Percentiles rank a stretch among this genome's conserved stretches.
Evolutionary conservation across 306 rosid genomes (phyloP).

Genomic region (Luffa aegyptiaca): DNA sequence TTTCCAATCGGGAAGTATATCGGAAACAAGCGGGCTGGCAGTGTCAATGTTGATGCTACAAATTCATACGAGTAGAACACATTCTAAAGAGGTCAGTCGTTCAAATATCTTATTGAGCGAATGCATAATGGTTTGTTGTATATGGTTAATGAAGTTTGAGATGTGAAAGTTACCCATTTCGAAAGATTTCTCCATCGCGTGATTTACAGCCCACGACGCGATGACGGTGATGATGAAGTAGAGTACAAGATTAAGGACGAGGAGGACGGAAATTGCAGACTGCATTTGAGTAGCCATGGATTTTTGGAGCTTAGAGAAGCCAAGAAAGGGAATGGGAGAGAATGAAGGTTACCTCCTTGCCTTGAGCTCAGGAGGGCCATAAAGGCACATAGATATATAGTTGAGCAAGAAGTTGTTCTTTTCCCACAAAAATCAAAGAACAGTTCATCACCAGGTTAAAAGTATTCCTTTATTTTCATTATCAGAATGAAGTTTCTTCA

Average conservation of each 20-base stretch:
- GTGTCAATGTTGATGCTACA: constrained; percentile 58
- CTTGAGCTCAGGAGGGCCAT: neutral
- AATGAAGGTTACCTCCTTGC: neutral
- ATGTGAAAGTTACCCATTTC: constrained; percentile 44
- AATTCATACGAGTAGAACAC: neutral
- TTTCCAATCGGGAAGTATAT: constrained; percentile 81
- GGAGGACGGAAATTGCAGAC: constrained; percentile 49
- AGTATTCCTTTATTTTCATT: neutral
- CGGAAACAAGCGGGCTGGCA: constrained; percentile 63
- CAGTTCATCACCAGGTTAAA: neutral
- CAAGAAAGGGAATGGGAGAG: neutral
- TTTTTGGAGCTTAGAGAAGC: constrained; percentile 13
- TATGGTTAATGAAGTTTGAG: neutral
- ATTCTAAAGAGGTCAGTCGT: no score
- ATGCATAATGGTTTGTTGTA: neutral
- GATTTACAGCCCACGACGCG: constrained; percentile 82
- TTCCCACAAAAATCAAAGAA: constrained; percentile 4
- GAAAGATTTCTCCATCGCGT: constrained; percentile 53
- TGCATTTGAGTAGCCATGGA: constrained; percentile 54
- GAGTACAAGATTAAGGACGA: constrained; percentile 47
- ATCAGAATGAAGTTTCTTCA: constrained; percentile 23
- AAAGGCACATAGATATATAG: constrained; percentile 1
- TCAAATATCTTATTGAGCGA: neutral
- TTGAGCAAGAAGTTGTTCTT: constrained; percentile 11
- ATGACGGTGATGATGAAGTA: constrained; percentile 52